phyloP scores from a whole-genome alignment of 2,329 filamentous ascomycete genomes.

The Lojkania enalia region DNA sequence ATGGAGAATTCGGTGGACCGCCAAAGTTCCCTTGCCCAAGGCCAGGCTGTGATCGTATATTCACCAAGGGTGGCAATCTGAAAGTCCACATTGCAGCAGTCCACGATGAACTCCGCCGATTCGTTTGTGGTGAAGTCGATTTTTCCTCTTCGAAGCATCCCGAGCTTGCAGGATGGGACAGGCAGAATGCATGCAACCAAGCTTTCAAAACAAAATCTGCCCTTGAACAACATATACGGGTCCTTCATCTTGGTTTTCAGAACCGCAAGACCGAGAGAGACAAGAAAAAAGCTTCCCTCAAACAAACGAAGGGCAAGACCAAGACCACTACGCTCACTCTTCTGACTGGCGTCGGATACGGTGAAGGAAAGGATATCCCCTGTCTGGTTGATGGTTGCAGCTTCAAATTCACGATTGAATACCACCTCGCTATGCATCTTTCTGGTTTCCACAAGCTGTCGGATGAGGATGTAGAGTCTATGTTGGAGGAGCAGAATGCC shows the following conservation, averaged over 20 bases:
- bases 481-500: conserved; percentile 46
- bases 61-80: conserved; percentile 83
- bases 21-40: conserved; percentile 67
- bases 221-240: conserved; percentile 82
- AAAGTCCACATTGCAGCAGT: conserved; percentile 76
- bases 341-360: conserved; percentile 62
- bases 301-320: conserved; percentile 46
- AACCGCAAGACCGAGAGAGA: conserved; percentile 43
- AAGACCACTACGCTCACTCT: conserved; percentile 45
- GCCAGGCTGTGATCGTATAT: conserved; percentile 71
- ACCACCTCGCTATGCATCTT: conserved; percentile 61
- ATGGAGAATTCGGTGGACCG: conserved; percentile 48
- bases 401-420: conserved; percentile 60
- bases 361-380: conserved; percentile 52
- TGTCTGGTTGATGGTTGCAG: conserved; percentile 57
- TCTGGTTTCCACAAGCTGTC: conserved; percentile 48
- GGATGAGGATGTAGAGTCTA: conserved; percentile 42
- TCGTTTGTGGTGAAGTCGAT: conserved; percentile 74
- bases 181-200: conserved; percentile 70
- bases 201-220: conserved; percentile 76
- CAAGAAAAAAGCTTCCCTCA: too few species aligned
- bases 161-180: conserved; percentile 65
- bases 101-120: conserved; percentile 73
- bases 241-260: conserved; percentile 71
- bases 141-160: conserved; percentile 58